Base-by-base conservation (phyloP, 768 basidiomycete species). In the Gautieria morchelliformis region DNA sequence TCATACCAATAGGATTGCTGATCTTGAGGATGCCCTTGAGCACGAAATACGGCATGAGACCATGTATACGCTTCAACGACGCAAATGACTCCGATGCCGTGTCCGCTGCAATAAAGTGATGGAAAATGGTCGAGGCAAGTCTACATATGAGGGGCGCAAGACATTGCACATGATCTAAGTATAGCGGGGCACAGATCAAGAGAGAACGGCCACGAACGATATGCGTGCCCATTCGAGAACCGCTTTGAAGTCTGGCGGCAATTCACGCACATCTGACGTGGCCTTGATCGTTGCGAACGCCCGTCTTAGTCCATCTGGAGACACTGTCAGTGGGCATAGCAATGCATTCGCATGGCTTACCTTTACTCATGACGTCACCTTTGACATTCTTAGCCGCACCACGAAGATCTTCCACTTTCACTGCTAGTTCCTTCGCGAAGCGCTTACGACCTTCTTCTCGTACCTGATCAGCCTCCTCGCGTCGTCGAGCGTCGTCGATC, bases 181-280 rank as follows among this genome's bases (percentile, higher is more conserved):
- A 32, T 49, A 39, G 40, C 49, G 15, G 32, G 17, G 37, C 17
- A 27, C 50, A 54, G 46, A 55, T 53, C 39, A 44, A 22, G 6
- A 52, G n/a, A 24, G 45, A 3, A 17, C 37, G 9, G 9, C 24
- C 41, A 78, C 93, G 66, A 59, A 95, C 93, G 95, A 95, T 66
- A 97, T 96, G 55, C 94, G 76, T 5, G 89, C 96, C 95, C 96
- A 99, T 70, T 98, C 95, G 7, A 95, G 67, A 47, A 97, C 92
- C 41, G 93, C 89, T 62, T 82, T 78, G 65, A 93, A 97, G 60
- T 94, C 90, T 7, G 74, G 68, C 6, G 96, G 95, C 45, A 99
- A 71, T 65, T 84, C 80, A 58, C 80, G 77, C 9, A 94, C 83
- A 58, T 84, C 74, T 8, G 87, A 81, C 4, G 88, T 94, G 41